Conservation (phyloP, 495 filamentous ascomycete species). For the Talaromyces thailandensis region DNA sequence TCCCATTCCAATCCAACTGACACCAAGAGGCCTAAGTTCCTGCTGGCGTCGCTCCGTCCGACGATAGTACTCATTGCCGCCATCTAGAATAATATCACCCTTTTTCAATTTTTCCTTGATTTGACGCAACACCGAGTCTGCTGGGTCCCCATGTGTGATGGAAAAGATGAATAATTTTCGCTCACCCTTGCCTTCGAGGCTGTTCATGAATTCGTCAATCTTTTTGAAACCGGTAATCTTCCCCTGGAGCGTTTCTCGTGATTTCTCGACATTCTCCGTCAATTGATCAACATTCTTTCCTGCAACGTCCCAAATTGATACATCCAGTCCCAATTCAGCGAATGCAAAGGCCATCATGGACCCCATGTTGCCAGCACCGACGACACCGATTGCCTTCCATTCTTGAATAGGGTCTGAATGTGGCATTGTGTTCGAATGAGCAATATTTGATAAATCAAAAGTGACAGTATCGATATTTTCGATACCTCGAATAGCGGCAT, state of each 20-base stretch:
- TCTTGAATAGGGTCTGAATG: constrained; percentile 10
- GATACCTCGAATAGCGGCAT: not conserved
- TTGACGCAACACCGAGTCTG: constrained; percentile 53
- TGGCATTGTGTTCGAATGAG: not conserved
- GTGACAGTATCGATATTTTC: not conserved
- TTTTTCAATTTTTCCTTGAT: constrained; percentile 45
- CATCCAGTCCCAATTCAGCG: constrained; percentile 49
- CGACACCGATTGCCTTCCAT: constrained; percentile 46
- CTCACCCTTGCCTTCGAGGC: constrained; percentile 24
- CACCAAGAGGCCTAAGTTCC: constrained; percentile 42
- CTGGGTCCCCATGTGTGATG: constrained; percentile 59
- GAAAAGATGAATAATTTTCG: constrained; percentile 54
- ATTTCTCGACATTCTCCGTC: constrained; percentile 12
- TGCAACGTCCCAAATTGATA: constrained; percentile 52
- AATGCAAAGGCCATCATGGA: constrained; percentile 57
- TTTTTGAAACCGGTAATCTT: constrained; percentile 26
- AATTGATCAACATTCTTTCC: constrained; percentile 38
- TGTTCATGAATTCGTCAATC: constrained; percentile 31
- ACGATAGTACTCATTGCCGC: constrained; percentile 61
- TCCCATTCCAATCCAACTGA: constrained; percentile 60
- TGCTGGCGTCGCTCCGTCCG: constrained; percentile 58
- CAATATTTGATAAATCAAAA: not conserved
- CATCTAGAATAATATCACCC: constrained; percentile 65
- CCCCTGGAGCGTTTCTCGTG: constrained; percentile 15
- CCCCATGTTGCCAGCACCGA: constrained; percentile 61